Evolutionary conservation across 1,284 basidiomycete species (phyloP), one percentile per base, ranked within the genome.

Genomic region (Cutaneotrichosporon cavernicola): DNA sequence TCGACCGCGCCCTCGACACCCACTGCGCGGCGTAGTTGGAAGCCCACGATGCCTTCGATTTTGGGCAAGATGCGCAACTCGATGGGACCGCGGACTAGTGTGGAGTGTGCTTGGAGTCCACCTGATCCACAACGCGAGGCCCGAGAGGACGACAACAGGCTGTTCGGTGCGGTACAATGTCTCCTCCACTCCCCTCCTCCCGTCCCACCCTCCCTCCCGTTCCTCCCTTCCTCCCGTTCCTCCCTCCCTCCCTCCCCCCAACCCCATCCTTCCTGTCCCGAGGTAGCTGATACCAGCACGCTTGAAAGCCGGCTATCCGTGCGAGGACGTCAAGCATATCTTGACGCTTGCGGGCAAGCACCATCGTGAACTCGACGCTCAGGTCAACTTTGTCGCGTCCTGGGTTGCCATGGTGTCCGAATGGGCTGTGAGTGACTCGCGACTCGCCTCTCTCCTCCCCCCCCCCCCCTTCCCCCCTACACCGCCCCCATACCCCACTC

Each of bases 251-350:
- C 3, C 26, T 26, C 34, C 34, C 11, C 34, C 34, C 11, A 36
- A 2, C 1, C 34, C 34, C 34, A 5, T 13, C 34, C 34, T 3
- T 56, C 13, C 2, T 26, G 30, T 5, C 26, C 14, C n/a, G 22
- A 40, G 11, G 7, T 7, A 56, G 53, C 38, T 56, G 26, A 56
- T 16, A 43, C 11, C 22, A 56, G 55, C 36, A 9, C 36, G 55
- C 22, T 11, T 56, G 10, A 40, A 38, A 13, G 55, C 21, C n/a
- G 55, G 55, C 5, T 56, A 56, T 21, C 55, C 55, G 9, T 30
- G 21, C 22, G 16, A 56, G 22, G 55, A 56, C 36, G 55, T 56
- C 36, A 38, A 40, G 22, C 36, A 56, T 31, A 56, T 40, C 38
- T 38, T 43, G 10, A 34, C 55, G 5, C 21, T 40, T 8, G 55